A percentile compares a stretch with the other conserved stretches of the same genome.
Conservation (phyloP, 139 green algal genomes). For the Chlamydomonas eustigma region DNA sequence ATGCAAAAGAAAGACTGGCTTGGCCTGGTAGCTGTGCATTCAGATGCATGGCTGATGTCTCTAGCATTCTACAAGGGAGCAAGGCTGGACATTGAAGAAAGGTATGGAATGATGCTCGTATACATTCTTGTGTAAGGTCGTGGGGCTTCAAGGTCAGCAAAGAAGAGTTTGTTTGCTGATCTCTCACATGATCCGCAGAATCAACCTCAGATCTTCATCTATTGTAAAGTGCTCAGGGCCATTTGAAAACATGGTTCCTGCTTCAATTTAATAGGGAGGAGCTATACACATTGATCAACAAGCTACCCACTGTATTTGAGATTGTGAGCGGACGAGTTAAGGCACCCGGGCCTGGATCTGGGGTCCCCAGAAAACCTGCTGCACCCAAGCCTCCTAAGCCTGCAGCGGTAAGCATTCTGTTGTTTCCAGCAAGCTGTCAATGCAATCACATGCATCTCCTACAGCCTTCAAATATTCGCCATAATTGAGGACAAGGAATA, state of each 20-base stretch:
- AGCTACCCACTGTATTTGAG: slow-evolving; percentile 84
- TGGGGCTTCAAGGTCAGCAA: too few species aligned
- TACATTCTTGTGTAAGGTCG: too few species aligned
- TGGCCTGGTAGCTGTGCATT: slow-evolving; percentile 90
- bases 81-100: slow-evolving; percentile 63
- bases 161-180: too few species aligned
- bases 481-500: not conserved
- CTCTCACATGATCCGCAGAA: too few species aligned
- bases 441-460: too few species aligned
- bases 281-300: slow-evolving; percentile 86
- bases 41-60: slow-evolving; percentile 85
- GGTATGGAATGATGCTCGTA: too few species aligned
- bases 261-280: slow-evolving; percentile 61
- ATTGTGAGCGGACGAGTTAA: slow-evolving; percentile 59
- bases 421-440: not conserved
- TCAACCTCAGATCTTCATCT: too few species aligned
- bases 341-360: not conserved
- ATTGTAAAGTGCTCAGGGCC: too few species aligned
- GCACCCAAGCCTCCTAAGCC: not conserved
- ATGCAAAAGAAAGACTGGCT: slow-evolving; percentile 83
- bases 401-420: slow-evolving; percentile 7
- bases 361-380: not conserved
- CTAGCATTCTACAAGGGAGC: slow-evolving; percentile 93
- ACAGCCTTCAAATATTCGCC: too few species aligned
- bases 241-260: too few species aligned